phyloP scores from a whole-genome alignment of 345 rosid genomes.

The Gynandropsis gynandra region DNA sequence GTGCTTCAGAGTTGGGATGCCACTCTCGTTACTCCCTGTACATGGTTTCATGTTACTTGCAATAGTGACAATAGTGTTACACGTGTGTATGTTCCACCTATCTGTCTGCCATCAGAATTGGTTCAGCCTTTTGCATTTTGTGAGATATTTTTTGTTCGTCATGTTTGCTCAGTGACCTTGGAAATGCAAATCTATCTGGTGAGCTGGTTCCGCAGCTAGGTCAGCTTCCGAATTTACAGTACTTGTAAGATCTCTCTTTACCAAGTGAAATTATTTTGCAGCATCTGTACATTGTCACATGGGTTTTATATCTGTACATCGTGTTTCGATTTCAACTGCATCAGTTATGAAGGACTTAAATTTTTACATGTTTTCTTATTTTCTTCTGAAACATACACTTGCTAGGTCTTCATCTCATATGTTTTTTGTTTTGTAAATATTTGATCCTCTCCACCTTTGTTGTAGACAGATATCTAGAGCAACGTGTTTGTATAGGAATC shows the following conservation, averaged over 20 bases:
- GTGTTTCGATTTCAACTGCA: neutral
- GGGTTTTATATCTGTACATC: neutral
- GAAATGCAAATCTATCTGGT: constrained; percentile 34
- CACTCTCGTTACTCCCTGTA: constrained; percentile 83
- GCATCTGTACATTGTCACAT: no score
- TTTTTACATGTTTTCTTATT: neutral
- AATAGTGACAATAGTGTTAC: constrained; percentile 70
- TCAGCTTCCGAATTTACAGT: constrained; percentile 71
- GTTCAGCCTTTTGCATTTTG: constrained; percentile 6
- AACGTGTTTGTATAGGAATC: no score
- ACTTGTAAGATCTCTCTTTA: constrained; percentile 57
- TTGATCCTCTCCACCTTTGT: no score
- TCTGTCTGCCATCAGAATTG: constrained; percentile 10
- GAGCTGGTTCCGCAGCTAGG: constrained; percentile 34
- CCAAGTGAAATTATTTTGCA: neutral
- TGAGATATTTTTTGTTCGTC: neutral
- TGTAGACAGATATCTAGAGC: no score
- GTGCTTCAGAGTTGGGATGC: constrained; percentile 94
- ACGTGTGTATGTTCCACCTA: constrained; percentile 64
- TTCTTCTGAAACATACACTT: neutral
- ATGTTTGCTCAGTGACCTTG: constrained; percentile 35
- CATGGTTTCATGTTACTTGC: constrained; percentile 94
- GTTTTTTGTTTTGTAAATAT: no score
- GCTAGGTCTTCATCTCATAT: neutral
- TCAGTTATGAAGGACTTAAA: neutral